Evolutionary conservation across 2,329 filamentous ascomycete species (phyloP), one percentile per base, ranked within the genome.

Genomic region (Ampelomyces quisqualis): DNA sequence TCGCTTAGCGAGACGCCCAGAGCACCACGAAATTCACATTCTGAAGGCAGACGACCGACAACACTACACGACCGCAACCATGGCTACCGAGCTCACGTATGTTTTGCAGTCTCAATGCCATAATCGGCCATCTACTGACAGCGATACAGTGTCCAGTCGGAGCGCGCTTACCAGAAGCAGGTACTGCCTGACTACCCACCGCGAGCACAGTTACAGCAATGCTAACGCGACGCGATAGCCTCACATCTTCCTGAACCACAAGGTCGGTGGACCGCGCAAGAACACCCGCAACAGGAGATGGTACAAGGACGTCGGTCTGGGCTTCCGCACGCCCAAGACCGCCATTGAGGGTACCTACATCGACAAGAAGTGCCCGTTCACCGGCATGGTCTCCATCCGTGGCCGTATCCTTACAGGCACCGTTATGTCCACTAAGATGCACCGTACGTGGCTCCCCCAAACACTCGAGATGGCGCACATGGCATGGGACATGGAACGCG

Each of bases 321-420:
- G 93, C 70, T 98, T 98, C 88, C 86, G 88, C 76, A 98, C 93
- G 73, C 93, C 93, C 76, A 94, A 91, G 85, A 90, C 80, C 68
- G 93, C 93, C 76, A 98, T 98, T 84, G 90, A 97, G 79, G 93
- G 93, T 74, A 87, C 75, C 78, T 98, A 97, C 82, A 98, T 98
- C 73, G 93, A 98, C 86, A 98, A 98, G 89, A 98, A 98, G 84
- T 98, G 93, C 87, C 93, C 93, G 65, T 98, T 98, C 86, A 95
- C 90, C 67, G 94, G 94, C 75, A 82, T 91, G 75, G 90, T 98
- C 75, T 97, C 93, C 62, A 98, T 98, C 82, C 93, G 93, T 81
- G 93, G 93, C 77, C 91, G 93, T 91, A 98, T 98, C 84, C 82
- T 98, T 64, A 97, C 91, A 74, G 93, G 93, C 72, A 96, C 90